Percentiles rank a stretch among this genome's conserved stretches.
Evolutionary conservation across 129 eudicot species (phyloP).

Genomic region (Mikania micrantha): DNA sequence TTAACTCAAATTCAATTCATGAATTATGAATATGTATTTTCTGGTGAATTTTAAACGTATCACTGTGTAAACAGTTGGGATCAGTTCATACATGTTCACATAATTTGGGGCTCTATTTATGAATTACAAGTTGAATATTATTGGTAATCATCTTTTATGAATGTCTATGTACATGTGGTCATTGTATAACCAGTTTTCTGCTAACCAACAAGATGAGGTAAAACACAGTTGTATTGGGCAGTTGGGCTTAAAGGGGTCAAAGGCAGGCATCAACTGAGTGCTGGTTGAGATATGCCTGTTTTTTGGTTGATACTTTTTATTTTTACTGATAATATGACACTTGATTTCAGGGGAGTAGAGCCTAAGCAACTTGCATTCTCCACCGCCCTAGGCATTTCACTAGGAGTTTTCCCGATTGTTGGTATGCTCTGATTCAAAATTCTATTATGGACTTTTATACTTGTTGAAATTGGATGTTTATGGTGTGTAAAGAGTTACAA

Average conservation of each 20-base stretch:
- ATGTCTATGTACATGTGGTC: background rate
- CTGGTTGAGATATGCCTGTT: too few relatives aligned
- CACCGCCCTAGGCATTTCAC: conserved; percentile 68
- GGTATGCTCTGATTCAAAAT: conserved; percentile 40
- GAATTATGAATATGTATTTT: too few relatives aligned
- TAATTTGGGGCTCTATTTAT: background rate
- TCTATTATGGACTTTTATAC: background rate
- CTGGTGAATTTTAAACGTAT: too few relatives aligned
- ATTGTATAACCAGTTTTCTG: background rate
- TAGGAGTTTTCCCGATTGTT: conserved; percentile 84
- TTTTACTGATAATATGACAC: conserved; percentile 4
- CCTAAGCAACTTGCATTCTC: conserved; percentile 92
- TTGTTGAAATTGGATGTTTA: background rate
- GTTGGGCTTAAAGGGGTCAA: background rate
- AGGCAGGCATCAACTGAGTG: too few relatives aligned
- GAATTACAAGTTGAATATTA: background rate
- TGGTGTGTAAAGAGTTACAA: background rate
- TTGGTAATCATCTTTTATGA: background rate
- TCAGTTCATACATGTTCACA: too few relatives aligned
- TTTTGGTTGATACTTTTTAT: background rate
- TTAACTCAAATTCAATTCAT: background rate
- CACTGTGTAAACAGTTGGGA: too few relatives aligned
- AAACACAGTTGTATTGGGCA: background rate
- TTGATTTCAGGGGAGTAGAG: conserved; percentile 71
- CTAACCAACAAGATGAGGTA: background rate